Evolutionary conservation across 352 stramenopile species (phyloP).

Genomic region (Pilasporangium apinafurcum): DNA sequence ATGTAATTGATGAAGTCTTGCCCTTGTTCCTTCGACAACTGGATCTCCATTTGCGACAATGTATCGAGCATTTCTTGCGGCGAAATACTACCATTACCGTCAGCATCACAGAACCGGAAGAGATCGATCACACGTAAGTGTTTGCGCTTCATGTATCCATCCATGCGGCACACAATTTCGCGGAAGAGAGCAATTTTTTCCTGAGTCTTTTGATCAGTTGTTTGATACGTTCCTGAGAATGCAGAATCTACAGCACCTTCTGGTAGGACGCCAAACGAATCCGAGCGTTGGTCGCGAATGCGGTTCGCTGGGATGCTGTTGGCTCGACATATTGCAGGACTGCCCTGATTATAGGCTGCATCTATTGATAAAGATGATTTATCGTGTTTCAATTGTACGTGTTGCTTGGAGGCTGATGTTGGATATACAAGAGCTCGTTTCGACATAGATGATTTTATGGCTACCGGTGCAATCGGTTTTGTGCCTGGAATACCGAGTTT

Average conservation of each 20-base stretch:
- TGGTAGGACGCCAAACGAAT: not conserved
- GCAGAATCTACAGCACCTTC: conserved; percentile 18
- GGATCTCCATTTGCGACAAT: conserved; percentile 80
- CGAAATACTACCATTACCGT: conserved; percentile 76
- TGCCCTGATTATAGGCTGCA: not conserved
- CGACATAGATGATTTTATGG: not conserved
- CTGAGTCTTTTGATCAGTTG: conserved; percentile 52
- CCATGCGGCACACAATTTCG: conserved; percentile 74
- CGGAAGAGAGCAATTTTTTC: conserved; percentile 67
- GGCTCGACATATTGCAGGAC: not conserved
- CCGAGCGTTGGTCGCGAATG: not conserved
- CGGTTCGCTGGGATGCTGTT: not conserved
- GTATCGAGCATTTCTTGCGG: conserved; percentile 79
- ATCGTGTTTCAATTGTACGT: not conserved
- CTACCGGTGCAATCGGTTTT: conserved; percentile 18
- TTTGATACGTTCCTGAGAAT: conserved; percentile 57
- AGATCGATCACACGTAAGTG: conserved; percentile 78
- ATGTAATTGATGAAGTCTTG: conserved; percentile 71
- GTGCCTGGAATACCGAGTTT: conserved; percentile 50
- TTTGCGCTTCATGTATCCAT: conserved; percentile 82
- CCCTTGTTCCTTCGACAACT: conserved; percentile 55
- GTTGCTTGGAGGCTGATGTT: too few relatives aligned
- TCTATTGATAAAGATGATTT: not conserved
- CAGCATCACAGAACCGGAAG: conserved; percentile 80
- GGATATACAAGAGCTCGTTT: conserved; percentile 3